Conservation (phyloP, 176 grass and related monocot species). For the Triticum urartu region DNA sequence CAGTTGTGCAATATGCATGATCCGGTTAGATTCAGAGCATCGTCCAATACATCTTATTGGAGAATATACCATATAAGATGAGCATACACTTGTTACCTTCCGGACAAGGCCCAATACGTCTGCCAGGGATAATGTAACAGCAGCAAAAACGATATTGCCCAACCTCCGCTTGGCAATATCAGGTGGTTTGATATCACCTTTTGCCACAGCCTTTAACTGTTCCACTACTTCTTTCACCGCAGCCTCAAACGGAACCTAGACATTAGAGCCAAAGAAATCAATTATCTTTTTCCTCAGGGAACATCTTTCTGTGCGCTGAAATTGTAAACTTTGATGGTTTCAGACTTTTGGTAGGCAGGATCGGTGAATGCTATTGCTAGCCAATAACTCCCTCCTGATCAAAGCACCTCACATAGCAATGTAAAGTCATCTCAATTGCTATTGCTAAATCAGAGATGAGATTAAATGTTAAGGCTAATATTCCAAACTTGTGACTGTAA, state of each 20-base stretch:
- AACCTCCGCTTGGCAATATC: slow-evolving; percentile 62
- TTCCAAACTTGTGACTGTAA: too few species aligned
- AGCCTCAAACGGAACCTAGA: slow-evolving; percentile 85
- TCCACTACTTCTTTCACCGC: slow-evolving; percentile 74
- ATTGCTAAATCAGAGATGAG: too few species aligned
- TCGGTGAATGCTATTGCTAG: too few species aligned
- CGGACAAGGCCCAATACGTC: slow-evolving; percentile 54
- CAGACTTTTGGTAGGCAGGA: too few species aligned
- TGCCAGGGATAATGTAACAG: slow-evolving; percentile 55
- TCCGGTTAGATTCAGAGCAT: neutral
- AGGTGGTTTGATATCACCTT: slow-evolving; percentile 67
- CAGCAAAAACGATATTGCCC: slow-evolving; percentile 76
- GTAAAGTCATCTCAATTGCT: too few species aligned
- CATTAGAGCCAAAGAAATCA: neutral
- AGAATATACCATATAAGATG: neutral
- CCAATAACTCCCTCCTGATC: too few species aligned
- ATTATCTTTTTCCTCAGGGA: neutral
- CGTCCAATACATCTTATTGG: neutral
- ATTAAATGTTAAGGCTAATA: too few species aligned
- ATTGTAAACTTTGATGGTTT: neutral
- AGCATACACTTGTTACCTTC: slow-evolving; percentile 47
- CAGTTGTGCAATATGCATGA: neutral
- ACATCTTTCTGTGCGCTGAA: neutral
- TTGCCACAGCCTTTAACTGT: slow-evolving; percentile 69
- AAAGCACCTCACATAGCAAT: too few species aligned